Evolutionary conservation across 2,329 filamentous ascomycete genomes (phyloP), one percentile per base, ranked within the genome.

Genomic region (Xylariomycetidae sp.): DNA sequence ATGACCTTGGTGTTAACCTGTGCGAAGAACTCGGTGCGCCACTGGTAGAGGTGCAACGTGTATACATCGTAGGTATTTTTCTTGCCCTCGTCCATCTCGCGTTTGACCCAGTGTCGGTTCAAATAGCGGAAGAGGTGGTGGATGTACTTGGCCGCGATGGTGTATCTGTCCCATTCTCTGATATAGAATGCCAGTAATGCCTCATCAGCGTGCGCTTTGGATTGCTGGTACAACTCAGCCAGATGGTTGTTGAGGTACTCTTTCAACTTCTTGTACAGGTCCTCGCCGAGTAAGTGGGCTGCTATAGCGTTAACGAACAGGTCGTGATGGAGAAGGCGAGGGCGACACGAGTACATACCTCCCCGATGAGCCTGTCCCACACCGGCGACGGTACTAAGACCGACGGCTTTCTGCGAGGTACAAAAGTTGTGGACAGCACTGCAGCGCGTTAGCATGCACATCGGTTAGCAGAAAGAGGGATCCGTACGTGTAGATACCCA

Each of bases 1-100:
- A 98, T 98, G 25, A 98, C 89, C 59, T 88, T 90, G 40, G 73
- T 71, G 35, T 89, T 82, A 3, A 95, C 86, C 38, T 79, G 75
- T 39, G 78, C 73, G 59, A 98, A 98, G 52, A 98, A 80, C 39
- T 94, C 86, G 47, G 84, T 76, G 47, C 89, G 88, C 92, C 92
- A 98, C 55, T 90, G 86, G 14, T 96, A 92, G 25, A 98, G 69
- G 52, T 98, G 92, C 22, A 98, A 67, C 1, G 92, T 98, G 62
- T 98, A 98, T 29, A 98, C 92, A 59, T 98, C 92, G 60, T 93
- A 96, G 6, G 96, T 85, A 52, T 90, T 85, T 68, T 96, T 95
- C 67, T 98, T 96, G 20, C 92, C 92, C 60, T 98, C 92, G 44
- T 98, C 92, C 65, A 98, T 95, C 64, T 98, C 92, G 19, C 92